Evolutionary conservation across 768 basidiomycete species (phyloP), one percentile per base, ranked within the genome.

Genomic region (Cystofilobasidium macerans): DNA sequence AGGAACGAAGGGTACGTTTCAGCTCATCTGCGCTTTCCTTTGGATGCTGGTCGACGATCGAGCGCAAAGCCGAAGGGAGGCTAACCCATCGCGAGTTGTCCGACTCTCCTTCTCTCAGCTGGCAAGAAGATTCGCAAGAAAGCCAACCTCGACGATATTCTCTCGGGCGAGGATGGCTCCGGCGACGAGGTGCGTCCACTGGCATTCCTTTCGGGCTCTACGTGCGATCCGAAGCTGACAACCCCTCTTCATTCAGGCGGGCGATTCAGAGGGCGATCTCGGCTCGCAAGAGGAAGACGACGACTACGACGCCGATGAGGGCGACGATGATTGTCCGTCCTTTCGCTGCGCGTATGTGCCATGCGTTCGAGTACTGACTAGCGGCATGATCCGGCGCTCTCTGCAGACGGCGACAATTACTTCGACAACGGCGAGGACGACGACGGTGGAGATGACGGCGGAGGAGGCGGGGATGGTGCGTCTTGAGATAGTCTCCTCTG

Each of bases 351-450:
- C 33, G 22, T 22, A 12, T 2, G 7, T 58, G 45, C n/a, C 33
- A 40, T n/a, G n/a, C n/a, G n/a, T n/a, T n/a, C n/a, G n/a, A n/a
- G n/a, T n/a, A n/a, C n/a, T n/a, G n/a, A n/a, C n/a, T n/a, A n/a
- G n/a, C n/a, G 30, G 28, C 14, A 38, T 56, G 13, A 26, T 54
- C 43, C n/a, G 30, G n/a, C 24, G 14, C 24, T 56, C 54, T 1
- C 11, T 33, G 36, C 36, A 67, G 65, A 67, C 53, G 65, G 47
- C 36, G 65, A 67, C 24, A 59, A 67, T 22, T 61, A 67, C 60
- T 67, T 67, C 48, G 65, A 67, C 43, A 67, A 67, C 56, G 65
- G 65, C 26, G 65, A 67, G 42, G 65, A 67, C 43, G 65, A 67
- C 24, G 65, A 62, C 30, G 65, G 53, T 1, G 65, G 58, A 2